Evolutionary conservation across 116 monocot species (phyloP), one percentile per base, ranked within the genome.

Genomic region (Posidonia oceanica): DNA sequence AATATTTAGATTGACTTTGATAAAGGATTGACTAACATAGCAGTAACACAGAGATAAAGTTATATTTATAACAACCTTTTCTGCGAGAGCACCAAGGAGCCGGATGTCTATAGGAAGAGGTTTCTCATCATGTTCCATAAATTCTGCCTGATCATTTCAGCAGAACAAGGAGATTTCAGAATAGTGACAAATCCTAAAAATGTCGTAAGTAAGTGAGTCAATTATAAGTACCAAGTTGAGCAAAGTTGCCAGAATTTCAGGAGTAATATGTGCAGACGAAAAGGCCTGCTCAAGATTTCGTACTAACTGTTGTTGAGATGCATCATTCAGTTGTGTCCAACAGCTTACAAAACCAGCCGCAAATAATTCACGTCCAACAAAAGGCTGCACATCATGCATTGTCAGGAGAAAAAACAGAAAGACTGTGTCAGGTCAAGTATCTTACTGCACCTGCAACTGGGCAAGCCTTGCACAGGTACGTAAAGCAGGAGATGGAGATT

Each of bases 281-380:
- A 98, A 98, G 3, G 97, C 97, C 74, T 90, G 92, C 63, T 98
- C 89, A 4, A 98, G 93, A 84, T 90, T 98, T 67, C 81, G 85
- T 15, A 98, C 97, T 66, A 98, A 74, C 61, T 92, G 93, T 40
- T 98, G 92, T 65, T 90, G 97, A 18, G 90, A 85, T 55, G 87
- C 54, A 73, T 98, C 90, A 83, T 93, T 93, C 83, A 98, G 84
- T 66, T 98, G 90, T 57, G 87, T 83, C 97, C 97, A 98, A 65
- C 97, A 98, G 72, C 97, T 98, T n/a, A 93, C 97, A 82, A 98
- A 98, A 51, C 97, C 97, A 77, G 97, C 92, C 23, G 89, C 92
- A 85, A 98, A 98, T 71, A 98, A 82, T 82, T 98, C 93, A 12
- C 97, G 82, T 11, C 97, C 93, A 80, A 98, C 93, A 72, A 80